Evolutionary conservation across 805 yeast species (phyloP).

Genomic region (Nakazawaea peltata): DNA sequence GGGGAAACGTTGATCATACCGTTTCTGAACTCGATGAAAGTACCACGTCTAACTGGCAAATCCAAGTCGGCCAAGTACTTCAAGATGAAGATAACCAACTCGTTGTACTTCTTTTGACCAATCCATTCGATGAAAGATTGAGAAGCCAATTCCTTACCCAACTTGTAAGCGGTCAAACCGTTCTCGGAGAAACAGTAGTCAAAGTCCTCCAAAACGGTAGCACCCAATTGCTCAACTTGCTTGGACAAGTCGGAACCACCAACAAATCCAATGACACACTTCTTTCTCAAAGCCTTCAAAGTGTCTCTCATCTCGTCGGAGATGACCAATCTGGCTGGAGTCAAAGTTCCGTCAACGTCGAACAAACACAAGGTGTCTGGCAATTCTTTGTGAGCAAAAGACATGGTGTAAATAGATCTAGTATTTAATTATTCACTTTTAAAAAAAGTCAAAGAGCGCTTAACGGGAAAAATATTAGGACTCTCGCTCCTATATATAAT

Average conservation of each 20-base stretch:
- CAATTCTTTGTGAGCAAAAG: conserved; percentile 67
- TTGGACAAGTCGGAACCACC: conserved; percentile 95
- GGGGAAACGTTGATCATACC: conserved; percentile 99
- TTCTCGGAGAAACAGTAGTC: conserved; percentile 97
- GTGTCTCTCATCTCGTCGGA: conserved; percentile 72
- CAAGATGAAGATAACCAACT: conserved; percentile 77
- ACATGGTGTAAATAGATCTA: conserved; percentile 23
- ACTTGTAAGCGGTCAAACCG: conserved; percentile 95
- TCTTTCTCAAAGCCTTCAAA: conserved; percentile 72
- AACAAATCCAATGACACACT: conserved; percentile 93
- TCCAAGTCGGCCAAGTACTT: conserved; percentile 80
- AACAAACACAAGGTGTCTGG: conserved; percentile 87
- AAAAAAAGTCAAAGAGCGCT: too few relatives aligned
- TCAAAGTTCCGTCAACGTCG: conserved; percentile 97
- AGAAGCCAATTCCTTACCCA: conserved; percentile 80
- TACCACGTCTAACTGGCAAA: conserved; percentile 96
- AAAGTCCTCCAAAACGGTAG: conserved; percentile 65
- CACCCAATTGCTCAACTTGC: conserved; percentile 94
- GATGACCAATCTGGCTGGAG: conserved; percentile 79
- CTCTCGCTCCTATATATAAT: too few relatives aligned
- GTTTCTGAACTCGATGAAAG: conserved; percentile 97
- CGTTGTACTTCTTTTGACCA: conserved; percentile 91
- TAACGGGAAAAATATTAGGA: too few relatives aligned
- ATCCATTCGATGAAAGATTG: conserved; percentile 94
- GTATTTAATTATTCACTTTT: too few relatives aligned